These are phyloP conservation scores for Glycine soja DNA, from an alignment of 306 rosid genomes.

Conservation along the genomic window DNA sequence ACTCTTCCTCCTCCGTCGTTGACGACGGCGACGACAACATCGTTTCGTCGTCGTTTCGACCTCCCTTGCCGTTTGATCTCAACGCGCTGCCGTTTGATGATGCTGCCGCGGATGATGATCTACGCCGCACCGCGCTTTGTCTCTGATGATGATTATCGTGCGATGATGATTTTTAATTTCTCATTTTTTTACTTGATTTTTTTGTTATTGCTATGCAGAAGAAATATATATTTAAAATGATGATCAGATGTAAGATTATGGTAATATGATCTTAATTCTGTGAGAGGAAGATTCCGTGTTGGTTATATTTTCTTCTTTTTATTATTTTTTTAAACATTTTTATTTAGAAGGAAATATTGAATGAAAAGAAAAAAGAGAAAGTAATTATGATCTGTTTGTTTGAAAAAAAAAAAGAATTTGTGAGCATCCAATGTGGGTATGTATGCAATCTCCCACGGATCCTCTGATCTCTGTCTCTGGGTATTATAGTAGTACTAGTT, in stretches of 20 bases:
- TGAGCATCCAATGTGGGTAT: slow-evolving; percentile 22
- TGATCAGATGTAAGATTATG: slow-evolving; percentile 62
- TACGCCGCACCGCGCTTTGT: slow-evolving; percentile 72
- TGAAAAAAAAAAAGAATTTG: too few relatives aligned
- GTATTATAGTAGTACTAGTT: not conserved
- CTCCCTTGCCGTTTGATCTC: slow-evolving; percentile 73
- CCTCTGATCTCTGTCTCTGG: not conserved
- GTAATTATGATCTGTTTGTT: not conserved
- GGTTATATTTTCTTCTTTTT: not conserved
- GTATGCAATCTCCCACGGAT: slow-evolving; percentile 9
- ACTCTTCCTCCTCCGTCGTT: slow-evolving; percentile 82
- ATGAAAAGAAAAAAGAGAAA: not conserved
- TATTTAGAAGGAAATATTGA: not conserved
- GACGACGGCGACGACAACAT: slow-evolving; percentile 31
- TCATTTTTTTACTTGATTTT: slow-evolving; percentile 37
- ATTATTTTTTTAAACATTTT: not conserved
- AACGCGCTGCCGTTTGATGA: slow-evolving; percentile 71
- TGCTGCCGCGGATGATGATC: slow-evolving; percentile 53
- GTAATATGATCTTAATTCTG: slow-evolving; percentile 57
- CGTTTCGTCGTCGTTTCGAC: slow-evolving; percentile 58
- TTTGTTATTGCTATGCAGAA: slow-evolving; percentile 36
- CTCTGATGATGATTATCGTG: slow-evolving; percentile 53
- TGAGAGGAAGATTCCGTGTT: slow-evolving; percentile 44
- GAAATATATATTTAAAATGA: not conserved
- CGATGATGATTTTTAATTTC: slow-evolving; percentile 44